Evolutionary conservation across 805 yeast genomes (phyloP).

Genomic region (Cyberlindnera samutprakarnensis): DNA sequence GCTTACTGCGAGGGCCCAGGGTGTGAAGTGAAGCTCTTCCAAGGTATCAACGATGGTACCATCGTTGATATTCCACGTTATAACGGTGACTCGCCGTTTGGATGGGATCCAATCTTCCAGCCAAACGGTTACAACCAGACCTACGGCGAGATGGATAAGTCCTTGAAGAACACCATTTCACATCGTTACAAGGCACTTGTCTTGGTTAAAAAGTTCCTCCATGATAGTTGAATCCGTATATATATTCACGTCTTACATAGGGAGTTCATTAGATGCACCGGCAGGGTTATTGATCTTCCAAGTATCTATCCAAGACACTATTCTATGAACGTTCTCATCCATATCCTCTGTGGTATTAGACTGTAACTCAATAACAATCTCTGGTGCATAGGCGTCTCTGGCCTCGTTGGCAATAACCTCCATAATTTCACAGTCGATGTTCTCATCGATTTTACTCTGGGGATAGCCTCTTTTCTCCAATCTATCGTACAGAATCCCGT

Average conservation of each 20-base stretch:
- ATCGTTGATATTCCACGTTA: conserved; percentile 49
- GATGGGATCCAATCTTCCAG: conserved; percentile 90
- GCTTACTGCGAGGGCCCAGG: conserved; percentile 87
- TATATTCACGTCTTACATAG: conserved; percentile 5
- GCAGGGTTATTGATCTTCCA: conserved; percentile 67
- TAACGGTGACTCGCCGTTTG: conserved; percentile 78
- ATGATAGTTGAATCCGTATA: conserved; percentile 7
- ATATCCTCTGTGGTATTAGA: conserved; percentile 71
- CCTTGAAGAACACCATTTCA: conserved; percentile 70
- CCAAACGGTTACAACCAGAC: conserved; percentile 72
- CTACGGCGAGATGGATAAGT: conserved; percentile 84
- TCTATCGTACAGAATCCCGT: conserved; percentile 65
- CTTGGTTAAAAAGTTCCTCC: conserved; percentile 54
- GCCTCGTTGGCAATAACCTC: conserved; percentile 86
- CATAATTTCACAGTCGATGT: conserved; percentile 96
- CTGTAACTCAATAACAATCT: conserved; percentile 71
- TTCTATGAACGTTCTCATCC: conserved; percentile 75
- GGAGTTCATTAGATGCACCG: conserved; percentile 47
- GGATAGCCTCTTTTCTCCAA: conserved; percentile 70
- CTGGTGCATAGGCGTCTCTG: conserved; percentile 67
- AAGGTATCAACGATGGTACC: conserved; percentile 74
- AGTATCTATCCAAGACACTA: conserved; percentile 62
- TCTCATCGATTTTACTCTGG: conserved; percentile 78
- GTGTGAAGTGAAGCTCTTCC: conserved; percentile 63
- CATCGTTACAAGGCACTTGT: conserved; percentile 83